A percentile compares a stretch with the other conserved stretches of the same genome.
Evolutionary conservation across 2,329 filamentous ascomycete species (phyloP).

Genomic region (Daldinia sp.): DNA sequence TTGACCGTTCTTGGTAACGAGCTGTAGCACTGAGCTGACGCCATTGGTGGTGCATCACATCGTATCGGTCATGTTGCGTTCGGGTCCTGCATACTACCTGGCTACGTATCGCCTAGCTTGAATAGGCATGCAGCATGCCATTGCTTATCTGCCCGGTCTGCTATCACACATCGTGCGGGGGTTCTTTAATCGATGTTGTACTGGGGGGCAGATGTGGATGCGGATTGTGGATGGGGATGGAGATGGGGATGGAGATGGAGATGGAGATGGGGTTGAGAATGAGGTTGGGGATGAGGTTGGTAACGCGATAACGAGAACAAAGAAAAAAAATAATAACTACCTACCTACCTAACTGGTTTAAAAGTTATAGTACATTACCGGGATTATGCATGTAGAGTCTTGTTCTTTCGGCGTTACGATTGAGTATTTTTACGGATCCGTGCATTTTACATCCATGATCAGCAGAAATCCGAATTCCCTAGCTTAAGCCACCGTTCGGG

Average conservation of each 20-base stretch:
- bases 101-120: constrained; percentile 31
- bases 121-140: constrained; percentile 43
- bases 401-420: background rate
- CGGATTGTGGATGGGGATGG: too few species aligned
- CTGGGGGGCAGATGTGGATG: background rate
- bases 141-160: constrained; percentile 35
- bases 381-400: background rate
- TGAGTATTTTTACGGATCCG: background rate
- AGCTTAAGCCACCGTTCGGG: background rate
- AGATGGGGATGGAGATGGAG: too few species aligned
- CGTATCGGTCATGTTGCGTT: constrained; percentile 26
- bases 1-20: constrained; percentile 17
- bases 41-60: constrained; percentile 28
- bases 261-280: too few species aligned
- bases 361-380: background rate
- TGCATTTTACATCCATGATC: background rate
- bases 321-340: too few species aligned
- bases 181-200: constrained; percentile 5
- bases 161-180: constrained; percentile 22
- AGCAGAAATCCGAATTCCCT: background rate
- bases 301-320: background rate
- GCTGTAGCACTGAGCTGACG: constrained; percentile 24
- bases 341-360: too few species aligned
- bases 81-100: constrained; percentile 4
- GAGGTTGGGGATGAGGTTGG: background rate